Conservation (phyloP, 805 yeast species). For the Scheffersomyces amazonensis region DNA sequence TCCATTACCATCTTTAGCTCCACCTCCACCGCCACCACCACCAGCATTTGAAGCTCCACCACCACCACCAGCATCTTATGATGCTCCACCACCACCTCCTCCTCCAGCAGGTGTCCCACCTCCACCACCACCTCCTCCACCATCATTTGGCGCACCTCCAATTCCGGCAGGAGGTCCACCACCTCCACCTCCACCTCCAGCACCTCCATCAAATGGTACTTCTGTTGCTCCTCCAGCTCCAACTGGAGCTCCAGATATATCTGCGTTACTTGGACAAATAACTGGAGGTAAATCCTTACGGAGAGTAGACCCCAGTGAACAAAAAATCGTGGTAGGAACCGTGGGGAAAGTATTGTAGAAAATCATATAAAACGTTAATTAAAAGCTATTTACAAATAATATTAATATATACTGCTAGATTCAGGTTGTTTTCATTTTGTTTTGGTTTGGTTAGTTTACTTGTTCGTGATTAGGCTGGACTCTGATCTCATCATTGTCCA, state of each 20-base stretch:
- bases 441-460: too few relatives aligned
- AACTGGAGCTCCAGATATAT: slow-evolving; percentile 34
- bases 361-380: neutral
- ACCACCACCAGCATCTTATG: slow-evolving; percentile 11
- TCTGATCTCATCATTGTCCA: slow-evolving; percentile 19
- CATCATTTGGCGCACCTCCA: slow-evolving; percentile 12
- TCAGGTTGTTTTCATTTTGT: slow-evolving; percentile 1
- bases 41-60: slow-evolving; percentile 17
- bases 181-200: slow-evolving; percentile 30
- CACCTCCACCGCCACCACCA: slow-evolving; percentile 12
- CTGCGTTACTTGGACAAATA: slow-evolving; percentile 57
- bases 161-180: slow-evolving; percentile 22
- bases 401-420: neutral
- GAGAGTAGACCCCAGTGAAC: slow-evolving; percentile 48
- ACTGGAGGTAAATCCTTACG: slow-evolving; percentile 49
- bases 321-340: slow-evolving; percentile 42
- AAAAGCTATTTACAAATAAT: neutral
- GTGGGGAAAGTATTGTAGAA: slow-evolving; percentile 48
- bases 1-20: slow-evolving; percentile 6
- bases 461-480: slow-evolving; percentile 33
- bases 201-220: slow-evolving; percentile 26
- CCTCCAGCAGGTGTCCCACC: slow-evolving; percentile 17
- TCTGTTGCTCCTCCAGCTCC: slow-evolving; percentile 22
- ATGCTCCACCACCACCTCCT: slow-evolving; percentile 17
- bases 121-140: slow-evolving; percentile 19